Percentiles rank a stretch among this genome's conserved stretches.
Conservation (phyloP, 129 eudicot genomes). For the Flaveria bidentis region DNA sequence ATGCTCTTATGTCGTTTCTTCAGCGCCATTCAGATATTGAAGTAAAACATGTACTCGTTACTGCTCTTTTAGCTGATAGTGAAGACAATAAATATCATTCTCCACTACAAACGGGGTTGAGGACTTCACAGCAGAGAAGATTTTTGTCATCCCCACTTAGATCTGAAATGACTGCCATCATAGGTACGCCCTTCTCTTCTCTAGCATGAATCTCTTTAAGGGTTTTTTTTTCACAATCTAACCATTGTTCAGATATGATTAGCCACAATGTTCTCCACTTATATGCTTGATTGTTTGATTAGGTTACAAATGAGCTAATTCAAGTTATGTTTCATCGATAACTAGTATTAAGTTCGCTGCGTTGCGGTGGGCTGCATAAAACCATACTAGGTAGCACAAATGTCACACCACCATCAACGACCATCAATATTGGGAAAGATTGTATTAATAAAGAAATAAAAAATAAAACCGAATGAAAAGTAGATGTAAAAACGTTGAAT, state of each 20-base stretch:
- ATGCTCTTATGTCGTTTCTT: constrained; percentile 53
- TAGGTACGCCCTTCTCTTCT: constrained; percentile 43
- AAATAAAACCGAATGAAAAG: no score
- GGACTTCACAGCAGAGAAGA: constrained; percentile 34
- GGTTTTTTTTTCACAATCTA: background rate
- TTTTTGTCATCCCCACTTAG: constrained; percentile 35
- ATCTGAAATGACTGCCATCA: constrained; percentile 36
- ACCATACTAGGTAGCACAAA: no score
- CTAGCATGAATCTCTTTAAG: background rate
- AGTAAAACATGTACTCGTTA: constrained; percentile 63
- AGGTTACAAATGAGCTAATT: background rate
- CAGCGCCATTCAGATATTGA: constrained; percentile 51
- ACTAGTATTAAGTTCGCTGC: no score
- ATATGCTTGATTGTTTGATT: background rate
- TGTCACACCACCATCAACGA: no score
- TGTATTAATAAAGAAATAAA: no score
- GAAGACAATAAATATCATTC: constrained; percentile 27
- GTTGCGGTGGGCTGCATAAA: no score
- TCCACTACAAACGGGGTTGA: constrained; percentile 32
- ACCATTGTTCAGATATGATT: background rate
- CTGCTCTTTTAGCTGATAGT: constrained; percentile 21
- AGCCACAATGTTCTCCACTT: background rate
- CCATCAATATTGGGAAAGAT: no score
- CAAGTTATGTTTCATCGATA: background rate
- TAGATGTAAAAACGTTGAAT: no score